Evolutionary conservation across 495 filamentous ascomycete genomes (phyloP).

Genomic region (Coniosporium apollinis): DNA sequence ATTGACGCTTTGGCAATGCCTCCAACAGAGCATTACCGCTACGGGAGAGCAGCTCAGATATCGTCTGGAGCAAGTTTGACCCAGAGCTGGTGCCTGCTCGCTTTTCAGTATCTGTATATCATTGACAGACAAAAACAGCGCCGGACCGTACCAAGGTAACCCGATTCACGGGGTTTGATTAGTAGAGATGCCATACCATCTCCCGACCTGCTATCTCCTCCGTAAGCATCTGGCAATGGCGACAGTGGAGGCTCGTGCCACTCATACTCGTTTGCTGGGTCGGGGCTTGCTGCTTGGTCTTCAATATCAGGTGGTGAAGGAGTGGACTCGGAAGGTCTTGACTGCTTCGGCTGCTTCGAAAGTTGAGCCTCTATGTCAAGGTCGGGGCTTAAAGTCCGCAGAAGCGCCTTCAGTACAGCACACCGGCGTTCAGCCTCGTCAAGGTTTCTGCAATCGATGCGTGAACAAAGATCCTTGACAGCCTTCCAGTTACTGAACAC

Average conservation of each 20-base stretch:
- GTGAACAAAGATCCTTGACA: neutral
- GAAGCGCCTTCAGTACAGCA: conserved; percentile 14
- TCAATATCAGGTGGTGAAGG: conserved; percentile 2
- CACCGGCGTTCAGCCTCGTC: conserved; percentile 20
- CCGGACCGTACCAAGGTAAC: conserved; percentile 18
- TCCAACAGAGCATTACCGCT: neutral
- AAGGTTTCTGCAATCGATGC: conserved; percentile 14
- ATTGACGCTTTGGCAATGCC: neutral
- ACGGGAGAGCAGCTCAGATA: neutral
- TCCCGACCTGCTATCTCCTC: conserved; percentile 2
- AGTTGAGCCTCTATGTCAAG: conserved; percentile 18
- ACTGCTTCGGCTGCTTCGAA: conserved; percentile 5
- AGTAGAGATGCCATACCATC: conserved; percentile 24
- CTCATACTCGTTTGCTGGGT: conserved; percentile 14
- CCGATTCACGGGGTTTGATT: conserved; percentile 15
- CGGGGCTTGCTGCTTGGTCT: conserved; percentile 12
- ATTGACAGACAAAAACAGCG: conserved; percentile 3
- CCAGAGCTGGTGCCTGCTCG: conserved; percentile 1
- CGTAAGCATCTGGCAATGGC: conserved; percentile 3
- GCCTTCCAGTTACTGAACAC: no score
- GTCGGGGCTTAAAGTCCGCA: conserved; percentile 18
- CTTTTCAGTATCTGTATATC: conserved; percentile 1
- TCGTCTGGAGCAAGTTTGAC: neutral
- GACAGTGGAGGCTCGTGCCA: conserved; percentile 14
- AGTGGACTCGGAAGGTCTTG: conserved; percentile 2